Percentiles rank a stretch among this genome's conserved stretches.
phyloP scores from a whole-genome alignment of 805 yeast genomes.

The Cyberlindnera euphorbiae region DNA sequence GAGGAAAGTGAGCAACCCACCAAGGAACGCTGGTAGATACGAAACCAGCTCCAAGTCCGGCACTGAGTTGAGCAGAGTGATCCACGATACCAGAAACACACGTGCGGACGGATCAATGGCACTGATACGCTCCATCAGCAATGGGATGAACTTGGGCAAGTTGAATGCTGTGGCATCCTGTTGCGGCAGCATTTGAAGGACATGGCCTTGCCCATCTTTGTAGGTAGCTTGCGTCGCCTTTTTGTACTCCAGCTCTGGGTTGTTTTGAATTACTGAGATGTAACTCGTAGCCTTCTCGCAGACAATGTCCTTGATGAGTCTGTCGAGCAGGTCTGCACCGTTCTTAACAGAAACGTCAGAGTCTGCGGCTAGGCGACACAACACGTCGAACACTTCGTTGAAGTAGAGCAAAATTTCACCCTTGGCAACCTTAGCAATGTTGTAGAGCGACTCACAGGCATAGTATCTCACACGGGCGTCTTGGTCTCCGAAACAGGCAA shows the following conservation, averaged over 20 bases:
- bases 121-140: slow-evolving; percentile 86
- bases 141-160: slow-evolving; percentile 80
- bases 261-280: slow-evolving; percentile 62
- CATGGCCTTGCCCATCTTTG: slow-evolving; percentile 50
- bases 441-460: slow-evolving; percentile 93
- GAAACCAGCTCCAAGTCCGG: slow-evolving; percentile 87
- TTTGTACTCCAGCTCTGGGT: slow-evolving; percentile 34
- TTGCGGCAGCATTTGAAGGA: slow-evolving; percentile 52
- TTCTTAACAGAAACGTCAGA: slow-evolving; percentile 87
- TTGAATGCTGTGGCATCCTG: slow-evolving; percentile 74
- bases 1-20: slow-evolving; percentile 74
- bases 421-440: slow-evolving; percentile 93
- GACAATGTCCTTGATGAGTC: slow-evolving; percentile 89
- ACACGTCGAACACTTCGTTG: slow-evolving; percentile 90
- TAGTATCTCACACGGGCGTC: slow-evolving; percentile 96
- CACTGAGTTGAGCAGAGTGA: slow-evolving; percentile 83
- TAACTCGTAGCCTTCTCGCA: slow-evolving; percentile 91
- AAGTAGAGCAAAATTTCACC: slow-evolving; percentile 90
- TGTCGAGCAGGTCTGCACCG: slow-evolving; percentile 89
- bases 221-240: slow-evolving; percentile 38
- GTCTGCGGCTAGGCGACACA: slow-evolving; percentile 86
- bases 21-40: slow-evolving; percentile 83
- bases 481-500: slow-evolving; percentile 94
- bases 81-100: slow-evolving; percentile 90
- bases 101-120: slow-evolving; percentile 91